A percentile compares a stretch with the other conserved stretches of the same genome.
Conservation (phyloP, 257 asterid species). For the Linderniella brevidens region DNA sequence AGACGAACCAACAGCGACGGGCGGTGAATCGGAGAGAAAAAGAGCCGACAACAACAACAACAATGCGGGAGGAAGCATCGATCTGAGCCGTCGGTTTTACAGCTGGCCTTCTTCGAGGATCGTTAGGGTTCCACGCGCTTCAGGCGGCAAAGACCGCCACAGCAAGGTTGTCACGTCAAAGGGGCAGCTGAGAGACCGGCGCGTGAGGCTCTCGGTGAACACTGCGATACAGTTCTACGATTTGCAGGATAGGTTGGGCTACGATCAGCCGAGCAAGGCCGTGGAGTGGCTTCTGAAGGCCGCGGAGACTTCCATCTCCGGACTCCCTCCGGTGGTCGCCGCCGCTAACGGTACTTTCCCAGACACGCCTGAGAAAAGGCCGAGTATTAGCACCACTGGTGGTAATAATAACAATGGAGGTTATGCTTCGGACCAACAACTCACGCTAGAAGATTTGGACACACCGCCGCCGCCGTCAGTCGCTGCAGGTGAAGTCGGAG, state of each 20-base stretch:
- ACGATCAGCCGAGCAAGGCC: conserved; percentile 77
- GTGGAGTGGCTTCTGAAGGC: conserved; percentile 74
- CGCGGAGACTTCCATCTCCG: conserved; percentile 35
- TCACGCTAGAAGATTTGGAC: conserved; percentile 5
- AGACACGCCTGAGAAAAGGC: conserved; percentile 12
- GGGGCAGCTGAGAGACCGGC: conserved; percentile 52
- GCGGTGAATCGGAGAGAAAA: too few species aligned
- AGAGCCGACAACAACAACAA: too few species aligned
- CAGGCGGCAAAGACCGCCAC: conserved; percentile 74
- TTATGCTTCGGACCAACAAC: too few species aligned
- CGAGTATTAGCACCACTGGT: conserved; percentile 10
- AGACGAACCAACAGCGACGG: too few species aligned
- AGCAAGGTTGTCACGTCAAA: conserved; percentile 58
- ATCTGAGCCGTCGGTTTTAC: conserved; percentile 14
- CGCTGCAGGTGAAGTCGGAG: conserved; percentile 6
- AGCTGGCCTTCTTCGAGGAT: conserved; percentile 66
- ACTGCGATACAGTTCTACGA: conserved; percentile 63
- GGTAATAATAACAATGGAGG: conserved; percentile 4
- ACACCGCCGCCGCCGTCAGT: too few species aligned
- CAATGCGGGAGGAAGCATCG: too few species aligned
- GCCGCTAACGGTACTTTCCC: conserved; percentile 10
- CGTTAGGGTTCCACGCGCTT: conserved; percentile 64
- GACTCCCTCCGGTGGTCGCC: conserved; percentile 39
- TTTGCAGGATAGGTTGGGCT: conserved; percentile 59
- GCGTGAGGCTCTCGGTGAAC: conserved; percentile 53